Percentiles rank a stretch among this genome's conserved stretches.
Evolutionary conservation across 768 basidiomycete species (phyloP).

Genomic region (Lactifluus subvellereus): DNA sequence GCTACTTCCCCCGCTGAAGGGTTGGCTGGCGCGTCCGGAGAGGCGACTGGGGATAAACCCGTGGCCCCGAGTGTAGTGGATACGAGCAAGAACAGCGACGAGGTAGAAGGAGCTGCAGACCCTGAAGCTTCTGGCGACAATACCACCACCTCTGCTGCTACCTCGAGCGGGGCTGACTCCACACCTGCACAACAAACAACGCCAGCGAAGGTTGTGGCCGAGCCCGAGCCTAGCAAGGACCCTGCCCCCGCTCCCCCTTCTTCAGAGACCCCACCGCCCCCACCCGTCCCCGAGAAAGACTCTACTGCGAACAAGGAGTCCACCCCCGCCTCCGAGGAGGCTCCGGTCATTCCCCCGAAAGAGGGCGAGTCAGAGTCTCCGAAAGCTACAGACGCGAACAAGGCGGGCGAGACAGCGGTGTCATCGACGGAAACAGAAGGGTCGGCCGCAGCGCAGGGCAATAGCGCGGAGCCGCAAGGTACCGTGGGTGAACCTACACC

Average conservation of each 20-base stretch:
- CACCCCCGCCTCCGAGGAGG: background rate
- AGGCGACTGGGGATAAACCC: background rate
- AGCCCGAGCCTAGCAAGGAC: background rate
- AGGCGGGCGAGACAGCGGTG: background rate
- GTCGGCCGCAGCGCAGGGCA: background rate
- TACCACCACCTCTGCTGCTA: background rate
- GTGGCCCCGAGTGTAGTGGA: background rate
- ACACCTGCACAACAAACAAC: background rate
- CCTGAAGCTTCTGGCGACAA: background rate
- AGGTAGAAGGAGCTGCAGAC: background rate
- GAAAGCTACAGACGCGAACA: background rate
- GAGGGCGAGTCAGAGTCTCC: background rate
- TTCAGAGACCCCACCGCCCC: background rate
- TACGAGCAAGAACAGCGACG: background rate
- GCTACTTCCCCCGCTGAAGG: background rate
- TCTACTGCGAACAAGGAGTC: background rate
- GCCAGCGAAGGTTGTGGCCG: background rate
- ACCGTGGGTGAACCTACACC: background rate
- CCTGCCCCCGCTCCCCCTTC: background rate
- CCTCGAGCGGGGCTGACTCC: background rate
- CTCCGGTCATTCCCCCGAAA: background rate
- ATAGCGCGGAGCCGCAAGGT: background rate
- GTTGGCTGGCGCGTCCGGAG: too few relatives aligned
- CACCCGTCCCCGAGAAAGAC: slow-evolving; percentile 1
- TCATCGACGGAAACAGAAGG: background rate